Evolutionary conservation across 192 early-diverging fungal species (phyloP), one percentile per base, ranked within the genome.

Genomic region (Lobosporangium transversale): DNA sequence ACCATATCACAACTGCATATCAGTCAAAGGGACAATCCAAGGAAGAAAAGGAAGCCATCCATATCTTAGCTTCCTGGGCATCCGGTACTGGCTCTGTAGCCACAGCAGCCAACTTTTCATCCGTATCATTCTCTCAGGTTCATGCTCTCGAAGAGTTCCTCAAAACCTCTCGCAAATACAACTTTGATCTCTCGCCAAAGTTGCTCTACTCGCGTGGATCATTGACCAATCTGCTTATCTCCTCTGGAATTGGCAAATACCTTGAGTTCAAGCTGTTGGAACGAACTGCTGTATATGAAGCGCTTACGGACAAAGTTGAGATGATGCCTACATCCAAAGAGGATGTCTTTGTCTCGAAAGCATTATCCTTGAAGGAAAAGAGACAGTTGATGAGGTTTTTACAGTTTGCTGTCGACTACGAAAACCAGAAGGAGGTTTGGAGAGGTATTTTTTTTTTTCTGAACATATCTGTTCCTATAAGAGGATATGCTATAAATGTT

Each of bases 331-430:
- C 89, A 20, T 91, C 91, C 48, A 97, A 96, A 73, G 95, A 95
- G 68, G 97, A 97, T 71, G 85, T 98, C 18, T 98, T 98, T 86
- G 84, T 87, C 17, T 91, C 87, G 57, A 86, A 89, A 21, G 79
- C 87, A 20, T 83, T 97, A 15, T 80, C 80, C 9, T 74, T 97
- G 35, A 78, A 93, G 42, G 97, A 97, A 35, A 98, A 98, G 79
- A 83, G 97, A 60, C 86, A 90, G 50, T 69, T 98, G 71, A 98
- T 98, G 97, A 88, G 89, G 66, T 91, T 96, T 62, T 75, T 98
- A 58, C 90, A 88, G 2, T 82, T 84, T 65, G 83, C 90, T 12
- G 60, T 85, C 56, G 82, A 87, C 53, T 75, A 82, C 26, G 85
- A 82, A 37, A 74, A 73, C 14, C 66, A 78, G 31, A 60, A 60